Conservation (phyloP, 1,139 yeast species). For the Sugiyamaella castrensis region DNA sequence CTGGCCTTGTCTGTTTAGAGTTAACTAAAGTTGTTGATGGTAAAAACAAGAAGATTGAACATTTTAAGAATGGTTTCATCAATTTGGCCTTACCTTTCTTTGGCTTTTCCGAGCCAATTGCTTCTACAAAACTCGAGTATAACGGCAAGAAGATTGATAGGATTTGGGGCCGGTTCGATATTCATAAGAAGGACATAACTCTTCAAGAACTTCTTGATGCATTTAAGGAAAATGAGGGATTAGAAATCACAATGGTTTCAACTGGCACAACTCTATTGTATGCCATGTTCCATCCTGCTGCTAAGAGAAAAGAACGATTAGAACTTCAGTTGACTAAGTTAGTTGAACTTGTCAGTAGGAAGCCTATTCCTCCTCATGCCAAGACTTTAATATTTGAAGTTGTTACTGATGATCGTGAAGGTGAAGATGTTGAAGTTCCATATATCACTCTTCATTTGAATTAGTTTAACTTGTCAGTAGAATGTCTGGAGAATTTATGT, state of each 20-base stretch:
- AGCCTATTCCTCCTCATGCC: constrained; percentile 72
- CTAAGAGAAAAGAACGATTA: constrained; percentile 78
- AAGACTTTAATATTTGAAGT: constrained; percentile 81
- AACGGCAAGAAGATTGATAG: constrained; percentile 74
- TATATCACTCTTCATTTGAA: constrained; percentile 51
- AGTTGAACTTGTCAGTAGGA: constrained; percentile 78
- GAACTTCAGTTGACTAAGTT: constrained; percentile 65
- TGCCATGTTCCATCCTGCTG: constrained; percentile 92
- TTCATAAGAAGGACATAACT: constrained; percentile 67
- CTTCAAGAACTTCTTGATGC: constrained; percentile 70
- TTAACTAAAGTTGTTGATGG: constrained; percentile 82
- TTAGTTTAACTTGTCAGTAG: no score
- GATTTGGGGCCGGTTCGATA: constrained; percentile 93
- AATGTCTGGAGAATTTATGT: no score
- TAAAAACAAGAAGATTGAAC: constrained; percentile 67
- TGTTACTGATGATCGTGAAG: constrained; percentile 87
- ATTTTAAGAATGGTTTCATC: constrained; percentile 89
- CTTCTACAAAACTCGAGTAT: constrained; percentile 77
- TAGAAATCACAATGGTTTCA: constrained; percentile 87
- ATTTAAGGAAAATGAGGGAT: constrained; percentile 77
- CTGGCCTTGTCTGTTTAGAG: constrained; percentile 92
- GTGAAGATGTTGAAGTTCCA: constrained; percentile 96
- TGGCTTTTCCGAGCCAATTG: constrained; percentile 95
- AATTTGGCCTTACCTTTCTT: constrained; percentile 94
- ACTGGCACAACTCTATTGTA: constrained; percentile 85